Percentiles rank a stretch among this genome's conserved stretches.
Conservation (phyloP, 768 basidiomycete species). For the Rhizopogon vinicolor region DNA sequence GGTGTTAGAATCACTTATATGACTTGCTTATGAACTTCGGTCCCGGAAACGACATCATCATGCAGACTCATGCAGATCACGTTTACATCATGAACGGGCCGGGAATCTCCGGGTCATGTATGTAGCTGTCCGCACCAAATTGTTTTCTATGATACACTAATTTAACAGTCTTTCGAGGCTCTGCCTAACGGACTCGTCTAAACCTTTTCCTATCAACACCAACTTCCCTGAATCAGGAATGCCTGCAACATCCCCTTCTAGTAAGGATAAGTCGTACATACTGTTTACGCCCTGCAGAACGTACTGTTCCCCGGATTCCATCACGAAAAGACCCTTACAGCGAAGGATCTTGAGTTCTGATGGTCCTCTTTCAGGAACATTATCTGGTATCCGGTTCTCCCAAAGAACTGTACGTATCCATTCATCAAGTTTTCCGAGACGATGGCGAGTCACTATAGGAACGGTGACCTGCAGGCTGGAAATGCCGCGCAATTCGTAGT, state of each 20-base stretch:
- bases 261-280: slow-evolving; percentile 73
- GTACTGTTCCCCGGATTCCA: slow-evolving; percentile 49
- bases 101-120: neutral
- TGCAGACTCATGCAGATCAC: neutral
- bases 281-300: slow-evolving; percentile 90
- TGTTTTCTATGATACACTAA: neutral
- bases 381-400: slow-evolving; percentile 55
- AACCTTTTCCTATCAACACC: slow-evolving; percentile 82
- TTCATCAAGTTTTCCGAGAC: slow-evolving; percentile 56
- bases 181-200: slow-evolving; percentile 49
- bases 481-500: slow-evolving; percentile 79
- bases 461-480: slow-evolving; percentile 72
- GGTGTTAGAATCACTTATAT: neutral
- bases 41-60: neutral
- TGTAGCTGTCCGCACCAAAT: neutral
- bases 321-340: slow-evolving; percentile 79
- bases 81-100: too few species aligned
- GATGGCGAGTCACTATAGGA: slow-evolving; percentile 48
- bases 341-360: slow-evolving; percentile 61
- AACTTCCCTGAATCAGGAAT: slow-evolving; percentile 69
- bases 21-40: neutral
- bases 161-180: slow-evolving; percentile 40
- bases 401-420: slow-evolving; percentile 84
- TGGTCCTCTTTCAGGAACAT: slow-evolving; percentile 5
- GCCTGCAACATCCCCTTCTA: slow-evolving; percentile 38